Percentiles rank a stretch among this genome's conserved stretches.
These are phyloP conservation scores for Myotisia sp. DNA, from an alignment of 2,329 filamentous ascomycete genomes.

Conservation along the genomic window DNA sequence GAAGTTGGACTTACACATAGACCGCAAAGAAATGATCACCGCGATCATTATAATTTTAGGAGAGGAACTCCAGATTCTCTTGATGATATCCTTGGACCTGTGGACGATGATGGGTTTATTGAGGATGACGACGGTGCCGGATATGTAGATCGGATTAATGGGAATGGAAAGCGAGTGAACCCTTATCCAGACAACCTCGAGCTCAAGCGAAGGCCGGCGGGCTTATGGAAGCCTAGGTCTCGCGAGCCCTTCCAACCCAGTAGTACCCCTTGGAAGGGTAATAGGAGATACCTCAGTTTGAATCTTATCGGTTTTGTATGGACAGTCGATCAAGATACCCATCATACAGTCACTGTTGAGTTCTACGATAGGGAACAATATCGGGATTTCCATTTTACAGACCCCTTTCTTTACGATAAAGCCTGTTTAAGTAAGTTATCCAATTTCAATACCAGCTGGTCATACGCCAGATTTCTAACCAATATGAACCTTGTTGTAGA, in stretches of 20 bases:
- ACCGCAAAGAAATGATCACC: slow-evolving; percentile 37
- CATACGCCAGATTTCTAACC: too few relatives aligned
- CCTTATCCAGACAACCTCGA: slow-evolving; percentile 33
- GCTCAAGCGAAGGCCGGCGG: slow-evolving; percentile 38
- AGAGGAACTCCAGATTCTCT: slow-evolving; percentile 59
- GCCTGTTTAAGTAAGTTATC: slow-evolving; percentile 72
- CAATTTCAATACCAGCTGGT: slow-evolving; percentile 17
- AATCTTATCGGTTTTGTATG: slow-evolving; percentile 91
- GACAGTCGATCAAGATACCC: slow-evolving; percentile 89
- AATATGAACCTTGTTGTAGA: slow-evolving; percentile 34
- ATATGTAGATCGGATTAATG: slow-evolving; percentile 55
- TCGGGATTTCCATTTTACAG: slow-evolving; percentile 92
- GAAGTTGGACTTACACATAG: slow-evolving; percentile 50
- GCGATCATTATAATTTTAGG: slow-evolving; percentile 37
- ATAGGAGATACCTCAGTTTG: slow-evolving; percentile 82
- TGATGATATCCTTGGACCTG: slow-evolving; percentile 62
- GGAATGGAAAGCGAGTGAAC: slow-evolving; percentile 48
- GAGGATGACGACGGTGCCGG: slow-evolving; percentile 91
- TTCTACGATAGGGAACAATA: slow-evolving; percentile 92
- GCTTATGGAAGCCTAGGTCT: slow-evolving; percentile 47
- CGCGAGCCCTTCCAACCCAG: slow-evolving; percentile 87
- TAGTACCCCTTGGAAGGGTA: slow-evolving; percentile 89
- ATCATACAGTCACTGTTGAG: slow-evolving; percentile 88
- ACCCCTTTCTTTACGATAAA: slow-evolving; percentile 91
- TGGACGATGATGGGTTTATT: slow-evolving; percentile 65